A percentile compares a stretch with the other conserved stretches of the same genome.
These are phyloP conservation scores for Blastobotrys mokoenaii DNA, from an alignment of 805 yeast genomes.

Conservation along the genomic window DNA sequence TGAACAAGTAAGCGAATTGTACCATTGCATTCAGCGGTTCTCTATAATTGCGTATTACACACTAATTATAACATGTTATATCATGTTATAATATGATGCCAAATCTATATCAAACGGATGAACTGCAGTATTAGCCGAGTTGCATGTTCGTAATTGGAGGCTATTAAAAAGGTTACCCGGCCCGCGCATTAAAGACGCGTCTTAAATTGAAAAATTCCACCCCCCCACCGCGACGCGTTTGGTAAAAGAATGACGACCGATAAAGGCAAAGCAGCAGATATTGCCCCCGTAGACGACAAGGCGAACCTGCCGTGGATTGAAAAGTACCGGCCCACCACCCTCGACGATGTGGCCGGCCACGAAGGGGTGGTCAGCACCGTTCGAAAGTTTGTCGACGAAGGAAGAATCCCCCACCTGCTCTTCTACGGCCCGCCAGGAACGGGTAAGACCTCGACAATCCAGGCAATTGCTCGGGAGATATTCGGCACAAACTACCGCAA, in stretches of 20 bases:
- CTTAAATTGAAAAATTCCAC: no score
- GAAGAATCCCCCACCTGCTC: conserved; percentile 79
- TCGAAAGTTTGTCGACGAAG: conserved; percentile 72
- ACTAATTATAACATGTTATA: no score
- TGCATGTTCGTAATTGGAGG: no score
- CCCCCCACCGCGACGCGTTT: not conserved
- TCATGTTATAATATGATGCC: no score
- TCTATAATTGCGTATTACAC: no score
- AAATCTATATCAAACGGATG: no score
- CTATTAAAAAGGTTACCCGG: no score
- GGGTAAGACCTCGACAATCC: conserved; percentile 82
- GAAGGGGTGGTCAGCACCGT: conserved; percentile 78
- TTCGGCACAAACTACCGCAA: conserved; percentile 76
- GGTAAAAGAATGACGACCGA: not conserved
- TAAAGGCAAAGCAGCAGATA: conserved; percentile 1
- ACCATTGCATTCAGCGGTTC: no score
- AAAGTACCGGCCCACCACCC: conserved; percentile 78
- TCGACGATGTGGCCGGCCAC: conserved; percentile 90
- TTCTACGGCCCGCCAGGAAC: conserved; percentile 97
- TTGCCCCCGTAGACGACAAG: not conserved
- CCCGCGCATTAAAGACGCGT: not conserved
- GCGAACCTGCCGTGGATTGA: conserved; percentile 53
- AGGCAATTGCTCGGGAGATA: conserved; percentile 79
- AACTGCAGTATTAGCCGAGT: no score
- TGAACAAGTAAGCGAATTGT: no score